Base-by-base conservation (phyloP, 495 filamentous ascomycete species). In the Daldinia bambusicola region DNA sequence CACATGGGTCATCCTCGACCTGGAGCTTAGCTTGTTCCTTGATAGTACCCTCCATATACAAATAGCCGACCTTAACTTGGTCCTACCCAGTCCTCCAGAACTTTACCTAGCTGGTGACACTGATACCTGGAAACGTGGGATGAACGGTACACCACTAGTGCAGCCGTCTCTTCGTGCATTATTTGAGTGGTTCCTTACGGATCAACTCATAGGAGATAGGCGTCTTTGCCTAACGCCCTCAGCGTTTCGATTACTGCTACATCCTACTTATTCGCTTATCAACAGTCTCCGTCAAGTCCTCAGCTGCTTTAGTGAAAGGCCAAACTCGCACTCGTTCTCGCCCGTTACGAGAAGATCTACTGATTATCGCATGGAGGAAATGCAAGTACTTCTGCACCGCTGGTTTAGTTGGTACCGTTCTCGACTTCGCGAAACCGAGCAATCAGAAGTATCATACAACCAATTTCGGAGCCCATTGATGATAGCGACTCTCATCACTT, bases 111-210 rank as follows among this genome's bases (percentile, higher is more conserved):
- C 62, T 50, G 26, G 38, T 48, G 62, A 65, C 45, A 51, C 53
- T 43, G 36, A 36, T 5, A 20, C 53, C 0, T 65, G 62, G 62
- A 53, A 65, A 41, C 40, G 40, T 56, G 53, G 32, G 14, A 56
- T 56, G 16, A 32, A 57, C 26, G 16, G 30, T 6, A 50, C 53
- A 58, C 53, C 40, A 10, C 20, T 16, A 10, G 36, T 55, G 16
- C 62, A 65, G 16, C 62, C 62, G 41, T 65, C 62, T 7, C 53
- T 65, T 12, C 62, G 62, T 51, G 37, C 20, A 20, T 38, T 65
- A 3, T 65, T 65, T 26, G 40, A 65, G 16, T 65, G 62, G 62
- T 65, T 65, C 10, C 38, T 65, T 45, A 65, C 53, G 12, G 62
- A 65, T 38, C 36, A 65, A 13, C 26, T 65, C 9, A 50, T 40